Base-by-base conservation (phyloP, 73 alveolate species). In the Stentor coeruleus region DNA sequence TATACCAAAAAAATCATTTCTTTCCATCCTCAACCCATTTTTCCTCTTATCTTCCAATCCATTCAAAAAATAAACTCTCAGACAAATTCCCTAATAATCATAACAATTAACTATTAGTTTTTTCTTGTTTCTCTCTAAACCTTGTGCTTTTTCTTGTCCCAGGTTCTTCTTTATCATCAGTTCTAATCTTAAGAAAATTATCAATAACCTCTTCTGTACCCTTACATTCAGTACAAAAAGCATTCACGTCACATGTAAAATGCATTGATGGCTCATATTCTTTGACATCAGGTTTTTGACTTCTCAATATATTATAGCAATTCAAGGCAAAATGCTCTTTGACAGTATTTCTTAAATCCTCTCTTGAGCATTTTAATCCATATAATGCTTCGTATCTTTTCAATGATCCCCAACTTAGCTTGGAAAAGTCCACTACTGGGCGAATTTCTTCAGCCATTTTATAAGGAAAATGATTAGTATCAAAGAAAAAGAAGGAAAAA, bases 101-200 rank as follows among this genome's bases (percentile, higher is more conserved):
- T 20, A 6, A 49, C 66, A 11, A 11, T 11, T 49, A 49, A 66
- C 33, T 66, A 33, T 66, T 66, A 20, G 40, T 31, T 33, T 31
- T 66, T 33, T 66, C 79, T 15, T 26, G 79, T 66, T 31, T 66
- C 33, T 66, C 79, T 40, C 79, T 66, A 66, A 66, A 66, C 37
- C 79, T 66, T 31, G 79, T 66, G 33, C 79, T 66, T 66, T 66
- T 66, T 33, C 79, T 66, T 26, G 79, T 66, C 39, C 79, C 79
- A 20, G n/a, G 79, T 66, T 66, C 79, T 66, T 66, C 79, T 40
- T 66, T 66, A 66, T 66, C 79, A 66, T 66, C 79, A 20, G 79
- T 66, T 31, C 37, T 66, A 33, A 66, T 66, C 37, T 66, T 66
- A 37, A 66, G 33, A 66, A 66, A 66, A 2, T 31, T 66, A 28